These are phyloP conservation scores for Aspergillus fijiensis DNA, from an alignment of 2,329 filamentous ascomycete species.

Conservation along the genomic window DNA sequence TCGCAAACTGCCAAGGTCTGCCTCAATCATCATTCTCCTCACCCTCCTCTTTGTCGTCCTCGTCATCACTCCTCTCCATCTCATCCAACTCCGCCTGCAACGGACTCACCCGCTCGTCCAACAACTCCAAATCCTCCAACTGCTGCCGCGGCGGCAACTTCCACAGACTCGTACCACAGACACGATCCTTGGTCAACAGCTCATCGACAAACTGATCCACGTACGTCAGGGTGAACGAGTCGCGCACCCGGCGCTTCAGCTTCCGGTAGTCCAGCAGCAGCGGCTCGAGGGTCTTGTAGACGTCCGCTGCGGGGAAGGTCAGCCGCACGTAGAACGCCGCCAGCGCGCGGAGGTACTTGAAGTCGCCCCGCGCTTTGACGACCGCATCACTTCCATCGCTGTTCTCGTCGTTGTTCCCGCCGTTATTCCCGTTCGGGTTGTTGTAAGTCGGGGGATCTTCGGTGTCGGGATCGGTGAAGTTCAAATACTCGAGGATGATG, in stretches of 20 bases:
- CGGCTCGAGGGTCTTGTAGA: conserved; percentile 79
- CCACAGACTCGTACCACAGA: conserved; percentile 89
- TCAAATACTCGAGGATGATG: conserved; percentile 76
- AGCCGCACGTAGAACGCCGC: conserved; percentile 92
- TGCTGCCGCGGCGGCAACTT: conserved; percentile 81
- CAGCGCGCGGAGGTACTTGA: conserved; percentile 80
- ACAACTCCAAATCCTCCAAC: conserved; percentile 81
- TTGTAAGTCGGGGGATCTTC: conserved; percentile 36
- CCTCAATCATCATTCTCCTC: conserved; percentile 34
- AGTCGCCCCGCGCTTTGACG: conserved; percentile 45
- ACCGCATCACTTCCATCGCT: conserved; percentile 28
- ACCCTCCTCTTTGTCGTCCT: conserved; percentile 23
- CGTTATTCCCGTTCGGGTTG: conserved; percentile 24
- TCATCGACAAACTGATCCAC: conserved; percentile 95
- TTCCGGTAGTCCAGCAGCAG: conserved; percentile 81
- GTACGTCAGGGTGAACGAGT: conserved; percentile 72
- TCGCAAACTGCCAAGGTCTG: not conserved
- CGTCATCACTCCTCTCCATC: conserved; percentile 37
- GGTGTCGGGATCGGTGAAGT: conserved; percentile 67
- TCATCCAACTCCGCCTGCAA: conserved; percentile 64
- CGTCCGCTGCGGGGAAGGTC: conserved; percentile 76
- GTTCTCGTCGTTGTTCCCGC: conserved; percentile 22
- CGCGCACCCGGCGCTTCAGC: conserved; percentile 71
- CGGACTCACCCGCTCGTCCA: conserved; percentile 83
- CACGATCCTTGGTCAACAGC: conserved; percentile 79